phyloP scores from a whole-genome alignment of 1,284 basidiomycete species.

The Rhodotorula sp. region DNA sequence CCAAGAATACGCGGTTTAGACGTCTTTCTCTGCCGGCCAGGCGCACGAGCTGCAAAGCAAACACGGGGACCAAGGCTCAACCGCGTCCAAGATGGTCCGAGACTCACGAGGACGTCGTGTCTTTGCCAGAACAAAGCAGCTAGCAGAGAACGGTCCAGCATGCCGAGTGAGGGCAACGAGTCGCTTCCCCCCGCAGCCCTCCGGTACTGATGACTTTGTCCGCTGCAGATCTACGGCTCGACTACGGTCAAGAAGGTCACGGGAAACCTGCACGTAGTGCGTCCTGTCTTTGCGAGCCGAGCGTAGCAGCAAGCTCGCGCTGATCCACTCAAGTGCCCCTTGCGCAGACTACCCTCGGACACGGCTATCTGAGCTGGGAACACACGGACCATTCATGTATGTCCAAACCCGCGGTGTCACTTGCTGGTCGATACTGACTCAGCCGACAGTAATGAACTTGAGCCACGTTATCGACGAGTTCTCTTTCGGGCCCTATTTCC shows the following conservation, averaged over 20 bases:
- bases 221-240: conserved; percentile 82
- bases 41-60: conserved; percentile 60
- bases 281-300: neutral
- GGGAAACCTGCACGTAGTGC: conserved; percentile 53
- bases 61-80: conserved; percentile 15
- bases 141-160: conserved; percentile 47
- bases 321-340: neutral
- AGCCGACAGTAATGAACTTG: conserved; percentile 79
- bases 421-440: neutral
- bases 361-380: conserved; percentile 82
- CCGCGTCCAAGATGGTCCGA: conserved; percentile 39
- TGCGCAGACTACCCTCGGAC: conserved; percentile 74
- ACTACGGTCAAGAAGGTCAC: conserved; percentile 87
- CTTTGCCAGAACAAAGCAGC: conserved; percentile 46
- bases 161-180: conserved; percentile 34
- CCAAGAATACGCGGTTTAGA: conserved; percentile 52
- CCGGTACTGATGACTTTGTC: conserved; percentile 43
- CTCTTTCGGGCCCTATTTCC: conserved; percentile 94
- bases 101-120: conserved; percentile 29
- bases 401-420: conserved; percentile 40
- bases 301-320: no score
- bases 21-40: conserved; percentile 77
- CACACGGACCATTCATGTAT: conserved; percentile 81
- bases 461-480: conserved; percentile 95
- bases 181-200: conserved; percentile 57